Evolutionary conservation across 2,329 filamentous ascomycete species (phyloP).

Genomic region (Clonostachys sp.): DNA sequence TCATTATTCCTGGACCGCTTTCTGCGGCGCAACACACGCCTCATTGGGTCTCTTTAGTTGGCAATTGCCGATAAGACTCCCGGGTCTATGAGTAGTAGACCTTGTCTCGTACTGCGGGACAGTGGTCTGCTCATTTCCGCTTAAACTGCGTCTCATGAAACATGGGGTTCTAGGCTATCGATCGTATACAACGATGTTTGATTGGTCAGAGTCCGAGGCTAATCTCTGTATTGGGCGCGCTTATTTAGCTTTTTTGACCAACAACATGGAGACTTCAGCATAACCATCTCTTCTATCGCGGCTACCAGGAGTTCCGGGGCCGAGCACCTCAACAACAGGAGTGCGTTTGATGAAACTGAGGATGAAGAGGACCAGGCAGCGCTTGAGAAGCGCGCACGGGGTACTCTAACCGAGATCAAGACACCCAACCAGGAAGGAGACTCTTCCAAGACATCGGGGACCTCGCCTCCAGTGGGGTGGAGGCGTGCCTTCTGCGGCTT

Average conservation of each 20-base stretch:
- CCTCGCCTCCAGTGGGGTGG: conserved; percentile 1
- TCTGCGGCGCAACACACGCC: too few species aligned
- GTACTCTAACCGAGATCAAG: background rate
- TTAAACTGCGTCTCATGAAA: background rate
- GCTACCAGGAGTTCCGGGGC: conserved; percentile 4
- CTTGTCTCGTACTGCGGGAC: background rate
- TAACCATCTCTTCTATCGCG: conserved; percentile 20
- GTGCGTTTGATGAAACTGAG: background rate
- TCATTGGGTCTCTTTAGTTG: too few species aligned
- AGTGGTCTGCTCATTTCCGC: background rate
- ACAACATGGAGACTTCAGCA: conserved; percentile 62
- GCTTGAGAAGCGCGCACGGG: background rate
- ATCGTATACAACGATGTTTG: too few species aligned
- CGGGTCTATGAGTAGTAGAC: background rate
- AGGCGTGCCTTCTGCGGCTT: conserved; percentile 5
- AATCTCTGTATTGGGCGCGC: conserved; percentile 10
- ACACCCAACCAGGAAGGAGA: background rate
- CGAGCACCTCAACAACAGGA: background rate
- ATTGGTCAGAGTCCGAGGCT: background rate
- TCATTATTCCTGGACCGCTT: too few species aligned
- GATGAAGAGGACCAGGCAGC: background rate
- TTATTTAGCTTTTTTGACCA: conserved; percentile 64
- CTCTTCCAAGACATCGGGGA: background rate
- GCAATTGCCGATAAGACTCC: too few species aligned
- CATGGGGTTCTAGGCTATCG: too few species aligned